Evolutionary conservation across 1,284 basidiomycete genomes (phyloP), one percentile per base, ranked within the genome.

Genomic region (Phlebopus sp.): DNA sequence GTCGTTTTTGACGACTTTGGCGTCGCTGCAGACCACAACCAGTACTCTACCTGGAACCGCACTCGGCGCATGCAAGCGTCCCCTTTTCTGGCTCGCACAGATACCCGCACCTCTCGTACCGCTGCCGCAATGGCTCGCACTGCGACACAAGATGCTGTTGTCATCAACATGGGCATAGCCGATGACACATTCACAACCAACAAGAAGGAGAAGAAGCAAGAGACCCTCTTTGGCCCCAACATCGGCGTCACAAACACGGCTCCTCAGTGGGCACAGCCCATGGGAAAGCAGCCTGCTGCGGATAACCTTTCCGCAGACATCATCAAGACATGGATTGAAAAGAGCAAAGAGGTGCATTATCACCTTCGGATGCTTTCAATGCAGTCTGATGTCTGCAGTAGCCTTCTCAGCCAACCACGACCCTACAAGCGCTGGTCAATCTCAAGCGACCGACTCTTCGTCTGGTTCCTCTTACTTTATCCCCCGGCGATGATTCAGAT

Each of bases 361-460:
- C 3, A 15, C 45, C 32, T n/a, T 31, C 21, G 37, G 11, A 19
- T 34, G 29, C 25, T 41, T 39, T 37, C 17, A 37, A 42, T 47
- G 40, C 37, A 52, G 36, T 37, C 47, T 36, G 38, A 32, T 19
- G 31, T 29, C 18, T 42, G 46, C 29, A 25, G 6, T 52, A 91
- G 87, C 68, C 80, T 13, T 77, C 84, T 8, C 86, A 92, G 58
- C 82, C 90, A 0, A 94, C 92, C 0, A 95, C 92, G 0, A 94
- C 91, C 2, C 74, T 95, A 1, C 92, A 95, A 70, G 92, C 92
- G 1, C 77, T 93, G 27, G 92, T 95, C 53, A 94, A 94, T 60
- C 81, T 95, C 58, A 94, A 94, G 64, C 81, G 92, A 7, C 92
- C 92, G 0, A 84, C 89, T 2, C 74, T 84, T 46, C 85, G 78